These are phyloP conservation scores for Phytophthora cajani DNA, from an alignment of 352 stramenopile genomes.

Conservation along the genomic window DNA sequence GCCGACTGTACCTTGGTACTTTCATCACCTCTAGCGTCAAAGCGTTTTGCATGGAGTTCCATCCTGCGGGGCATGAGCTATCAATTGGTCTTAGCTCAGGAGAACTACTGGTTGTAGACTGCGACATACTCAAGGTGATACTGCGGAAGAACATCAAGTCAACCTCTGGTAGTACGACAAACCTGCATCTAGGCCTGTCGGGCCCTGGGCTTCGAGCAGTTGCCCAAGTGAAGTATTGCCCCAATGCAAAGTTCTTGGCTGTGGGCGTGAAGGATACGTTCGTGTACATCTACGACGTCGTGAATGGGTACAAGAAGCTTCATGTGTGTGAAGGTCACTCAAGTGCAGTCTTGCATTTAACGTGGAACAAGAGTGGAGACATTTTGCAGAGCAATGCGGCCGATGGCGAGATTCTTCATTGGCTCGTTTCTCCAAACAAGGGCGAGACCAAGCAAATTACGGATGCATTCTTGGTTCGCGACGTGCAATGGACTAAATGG, in stretches of 20 bases:
- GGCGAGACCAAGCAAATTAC: constrained; percentile 66
- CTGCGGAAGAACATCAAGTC: constrained; percentile 55
- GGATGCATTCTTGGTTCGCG: constrained; percentile 62
- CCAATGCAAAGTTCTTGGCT: constrained; percentile 53
- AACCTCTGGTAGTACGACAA: constrained; percentile 19
- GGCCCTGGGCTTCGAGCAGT: constrained; percentile 25
- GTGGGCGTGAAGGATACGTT: constrained; percentile 69
- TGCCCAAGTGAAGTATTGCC: constrained; percentile 62
- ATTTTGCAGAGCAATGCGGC: constrained; percentile 85
- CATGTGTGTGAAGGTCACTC: constrained; percentile 83
- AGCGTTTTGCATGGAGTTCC: constrained; percentile 60
- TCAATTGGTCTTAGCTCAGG: constrained; percentile 57
- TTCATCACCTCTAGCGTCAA: constrained; percentile 32
- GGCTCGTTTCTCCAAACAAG: constrained; percentile 43
- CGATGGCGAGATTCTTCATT: constrained; percentile 72
- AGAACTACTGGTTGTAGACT: constrained; percentile 61
- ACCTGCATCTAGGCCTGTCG: constrained; percentile 15
- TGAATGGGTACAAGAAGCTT: constrained; percentile 60
- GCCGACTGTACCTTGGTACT: constrained; percentile 38
- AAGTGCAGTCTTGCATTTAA: constrained; percentile 81
- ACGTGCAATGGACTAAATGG: constrained; percentile 70
- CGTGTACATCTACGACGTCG: constrained; percentile 64
- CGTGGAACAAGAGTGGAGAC: constrained; percentile 84
- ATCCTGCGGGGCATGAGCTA: constrained; percentile 61
- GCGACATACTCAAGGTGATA: constrained; percentile 40